These are phyloP conservation scores for Keqinozyma sinolaborantium DNA, from an alignment of 1,139 yeast genomes.

Conservation along the genomic window DNA sequence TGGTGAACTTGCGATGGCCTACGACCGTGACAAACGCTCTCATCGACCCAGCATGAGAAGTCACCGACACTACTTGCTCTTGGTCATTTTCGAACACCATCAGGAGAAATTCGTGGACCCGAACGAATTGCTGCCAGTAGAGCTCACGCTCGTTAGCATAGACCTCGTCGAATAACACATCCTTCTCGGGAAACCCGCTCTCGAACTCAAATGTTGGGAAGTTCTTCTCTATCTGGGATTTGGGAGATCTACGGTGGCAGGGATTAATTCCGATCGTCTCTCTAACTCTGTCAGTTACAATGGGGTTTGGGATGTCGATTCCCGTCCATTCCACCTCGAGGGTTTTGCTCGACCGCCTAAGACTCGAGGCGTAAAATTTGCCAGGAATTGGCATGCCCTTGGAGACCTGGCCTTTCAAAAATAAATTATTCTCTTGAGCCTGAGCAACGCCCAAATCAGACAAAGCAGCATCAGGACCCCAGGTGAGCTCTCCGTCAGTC, in stretches of 20 bases:
- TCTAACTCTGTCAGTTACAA: conserved; percentile 53
- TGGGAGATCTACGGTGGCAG: conserved; percentile 58
- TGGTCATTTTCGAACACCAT: conserved; percentile 41
- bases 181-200: conserved; percentile 45
- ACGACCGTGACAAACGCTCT: conserved; percentile 54
- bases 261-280: conserved; percentile 68
- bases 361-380: conserved; percentile 58
- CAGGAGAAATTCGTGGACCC: conserved; percentile 50
- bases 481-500: conserved; percentile 52
- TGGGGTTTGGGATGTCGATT: conserved; percentile 30
- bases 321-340: conserved; percentile 57
- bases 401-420: conserved; percentile 40
- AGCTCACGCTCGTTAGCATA: conserved; percentile 36
- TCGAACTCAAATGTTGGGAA: conserved; percentile 39
- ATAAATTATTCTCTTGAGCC: conserved; percentile 42
- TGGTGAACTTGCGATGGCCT: conserved; percentile 54
- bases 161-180: conserved; percentile 35
- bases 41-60: conserved; percentile 66
- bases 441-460: conserved; percentile 53
- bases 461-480: conserved; percentile 70
- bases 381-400: conserved; percentile 54
- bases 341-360: conserved; percentile 60
- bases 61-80: conserved; percentile 38
- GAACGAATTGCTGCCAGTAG: conserved; percentile 44
- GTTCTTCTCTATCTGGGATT: conserved; percentile 17